phyloP scores from a whole-genome alignment of 2,329 filamentous ascomycete genomes.

The Fulvia fulva region DNA sequence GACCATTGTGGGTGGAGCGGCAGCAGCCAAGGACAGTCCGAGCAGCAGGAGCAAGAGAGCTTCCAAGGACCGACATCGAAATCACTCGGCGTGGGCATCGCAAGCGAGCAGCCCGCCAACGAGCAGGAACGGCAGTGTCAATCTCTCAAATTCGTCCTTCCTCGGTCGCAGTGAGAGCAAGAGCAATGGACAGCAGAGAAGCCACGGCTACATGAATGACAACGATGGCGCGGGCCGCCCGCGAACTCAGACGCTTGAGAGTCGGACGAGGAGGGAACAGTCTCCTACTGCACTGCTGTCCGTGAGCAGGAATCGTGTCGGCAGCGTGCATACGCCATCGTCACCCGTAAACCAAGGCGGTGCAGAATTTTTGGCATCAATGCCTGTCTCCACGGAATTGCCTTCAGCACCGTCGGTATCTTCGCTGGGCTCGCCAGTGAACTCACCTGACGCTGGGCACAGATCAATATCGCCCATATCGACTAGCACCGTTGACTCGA shows the following conservation, averaged over 20 bases:
- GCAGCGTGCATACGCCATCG: slow-evolving; percentile 64
- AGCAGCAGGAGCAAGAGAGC: slow-evolving; percentile 15
- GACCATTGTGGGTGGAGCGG: slow-evolving; percentile 24
- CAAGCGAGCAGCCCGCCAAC: slow-evolving; percentile 21
- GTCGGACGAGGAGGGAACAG: slow-evolving; percentile 38
- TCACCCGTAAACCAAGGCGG: slow-evolving; percentile 48
- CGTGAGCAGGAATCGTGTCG: slow-evolving; percentile 60
- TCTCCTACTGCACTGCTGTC: slow-evolving; percentile 39
- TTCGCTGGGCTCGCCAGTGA: slow-evolving; percentile 28
- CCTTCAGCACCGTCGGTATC: slow-evolving; percentile 30
- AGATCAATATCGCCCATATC: slow-evolving; percentile 32
- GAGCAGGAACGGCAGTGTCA: slow-evolving; percentile 26
- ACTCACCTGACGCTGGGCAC: slow-evolving; percentile 20
- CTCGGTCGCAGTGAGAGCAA: slow-evolving; percentile 22
- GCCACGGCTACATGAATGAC: slow-evolving; percentile 19
- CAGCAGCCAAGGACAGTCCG: slow-evolving; percentile 11
- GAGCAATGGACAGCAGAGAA: slow-evolving; percentile 24
- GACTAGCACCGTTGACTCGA: slow-evolving; percentile 27
- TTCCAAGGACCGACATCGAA: neutral
- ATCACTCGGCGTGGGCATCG: neutral
- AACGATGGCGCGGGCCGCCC: slow-evolving; percentile 33
- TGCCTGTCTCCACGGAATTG: slow-evolving; percentile 26
- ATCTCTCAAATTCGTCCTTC: slow-evolving; percentile 16
- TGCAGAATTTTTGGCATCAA: slow-evolving; percentile 32
- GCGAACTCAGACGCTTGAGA: slow-evolving; percentile 50